Evolutionary conservation across 225 moss, liverwort and hornwort species (phyloP).

Genomic region (Thuidium tamariscinum): DNA sequence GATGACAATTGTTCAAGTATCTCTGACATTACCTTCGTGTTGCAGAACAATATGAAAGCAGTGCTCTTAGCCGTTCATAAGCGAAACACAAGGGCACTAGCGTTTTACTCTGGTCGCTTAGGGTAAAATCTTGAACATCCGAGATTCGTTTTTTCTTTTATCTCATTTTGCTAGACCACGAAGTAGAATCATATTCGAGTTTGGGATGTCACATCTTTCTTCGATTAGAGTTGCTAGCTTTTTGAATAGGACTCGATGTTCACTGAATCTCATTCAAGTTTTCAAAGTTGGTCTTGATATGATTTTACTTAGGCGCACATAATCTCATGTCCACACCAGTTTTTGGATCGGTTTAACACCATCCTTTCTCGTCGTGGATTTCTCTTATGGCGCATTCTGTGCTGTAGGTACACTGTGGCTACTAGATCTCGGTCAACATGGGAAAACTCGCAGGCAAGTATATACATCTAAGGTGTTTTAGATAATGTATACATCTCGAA

Average conservation of each 20-base stretch:
- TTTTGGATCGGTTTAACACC: neutral
- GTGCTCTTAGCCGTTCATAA: conserved; percentile 86
- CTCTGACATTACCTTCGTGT: neutral
- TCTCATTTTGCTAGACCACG: neutral
- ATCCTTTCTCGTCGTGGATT: neutral
- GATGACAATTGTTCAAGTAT: neutral
- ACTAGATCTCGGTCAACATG: conserved; percentile 67
- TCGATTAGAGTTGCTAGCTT: neutral
- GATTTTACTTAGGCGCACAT: too few relatives aligned
- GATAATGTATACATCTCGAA: neutral
- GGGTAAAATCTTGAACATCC: conserved; percentile 22
- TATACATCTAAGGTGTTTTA: neutral
- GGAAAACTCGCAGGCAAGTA: conserved; percentile 56
- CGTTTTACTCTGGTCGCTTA: conserved; percentile 64
- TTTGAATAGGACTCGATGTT: neutral
- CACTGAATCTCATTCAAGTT: neutral
- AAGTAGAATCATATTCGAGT: neutral
- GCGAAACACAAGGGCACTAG: conserved; percentile 64
- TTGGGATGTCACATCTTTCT: neutral
- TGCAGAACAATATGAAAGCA: conserved; percentile 90
- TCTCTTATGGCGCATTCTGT: neutral
- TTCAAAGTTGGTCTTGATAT: neutral
- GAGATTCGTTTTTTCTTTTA: neutral
- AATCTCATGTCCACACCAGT: neutral
- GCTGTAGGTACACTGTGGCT: conserved; percentile 60